Conservation (phyloP, 2,329 filamentous ascomycete genomes). For the Aspergillus spinulosporus region DNA sequence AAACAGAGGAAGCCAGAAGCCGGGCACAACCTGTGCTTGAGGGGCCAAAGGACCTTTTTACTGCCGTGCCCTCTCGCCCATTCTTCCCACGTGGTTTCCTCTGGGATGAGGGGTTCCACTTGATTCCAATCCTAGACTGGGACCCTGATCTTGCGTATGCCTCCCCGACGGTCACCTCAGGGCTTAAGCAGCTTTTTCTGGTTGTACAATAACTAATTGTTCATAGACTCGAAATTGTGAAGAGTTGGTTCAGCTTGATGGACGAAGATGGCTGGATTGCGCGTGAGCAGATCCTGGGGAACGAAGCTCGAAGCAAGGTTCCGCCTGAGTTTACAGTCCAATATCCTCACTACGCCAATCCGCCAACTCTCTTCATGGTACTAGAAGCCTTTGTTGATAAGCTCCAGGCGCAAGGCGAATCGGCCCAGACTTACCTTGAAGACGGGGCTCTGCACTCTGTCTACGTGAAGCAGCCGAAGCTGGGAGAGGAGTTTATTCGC, state of each 20-base stretch:
- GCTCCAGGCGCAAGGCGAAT: constrained; percentile 53
- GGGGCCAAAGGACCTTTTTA: constrained; percentile 85
- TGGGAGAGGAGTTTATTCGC: constrained; percentile 69
- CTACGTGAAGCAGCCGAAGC: constrained; percentile 66
- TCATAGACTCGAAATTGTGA: constrained; percentile 71
- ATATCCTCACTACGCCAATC: constrained; percentile 97
- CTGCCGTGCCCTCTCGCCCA: constrained; percentile 83
- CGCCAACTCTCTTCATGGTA: constrained; percentile 88
- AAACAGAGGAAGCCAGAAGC: constrained; percentile 75
- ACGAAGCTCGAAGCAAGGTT: constrained; percentile 92
- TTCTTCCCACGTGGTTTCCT: constrained; percentile 97
- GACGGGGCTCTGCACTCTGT: constrained; percentile 56
- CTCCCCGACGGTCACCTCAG: constrained; percentile 4
- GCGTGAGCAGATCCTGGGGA: constrained; percentile 89
- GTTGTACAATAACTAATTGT: constrained; percentile 20
- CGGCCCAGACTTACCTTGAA: constrained; percentile 26
- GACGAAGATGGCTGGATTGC: constrained; percentile 98
- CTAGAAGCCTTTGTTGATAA: constrained; percentile 82
- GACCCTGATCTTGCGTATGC: constrained; percentile 76
- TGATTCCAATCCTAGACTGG: constrained; percentile 89
- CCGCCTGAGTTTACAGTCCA: constrained; percentile 90
- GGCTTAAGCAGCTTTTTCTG: background rate
- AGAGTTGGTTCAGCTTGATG: constrained; percentile 95
- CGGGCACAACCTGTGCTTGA: constrained; percentile 69
- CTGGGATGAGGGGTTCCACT: constrained; percentile 97